Evolutionary conservation across 1,139 yeast genomes (phyloP), one percentile per base, ranked within the genome.

Genomic region (Ogataea hybrid): DNA sequence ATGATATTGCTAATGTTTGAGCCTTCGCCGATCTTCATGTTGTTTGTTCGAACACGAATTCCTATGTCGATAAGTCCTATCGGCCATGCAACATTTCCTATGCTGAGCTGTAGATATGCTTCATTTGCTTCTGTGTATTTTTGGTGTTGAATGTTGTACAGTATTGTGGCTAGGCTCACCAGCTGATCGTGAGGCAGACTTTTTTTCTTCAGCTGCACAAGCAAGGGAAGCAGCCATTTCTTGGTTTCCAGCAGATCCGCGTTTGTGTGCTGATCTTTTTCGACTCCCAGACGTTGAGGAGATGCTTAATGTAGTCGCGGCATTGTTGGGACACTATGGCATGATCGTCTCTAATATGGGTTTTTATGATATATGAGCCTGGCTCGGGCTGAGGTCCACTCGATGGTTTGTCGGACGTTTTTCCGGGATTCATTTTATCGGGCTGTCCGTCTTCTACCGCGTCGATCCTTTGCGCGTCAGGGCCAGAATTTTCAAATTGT

Each of bases 61-160:
- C 94, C 90, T 11, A 87, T 85, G 42, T 79, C 77, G 10, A 80
- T 70, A 9, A 88, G 86, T 28, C 96, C 96, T 49, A 88, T 84
- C 2, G 96, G 96, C 95, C 96, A 88, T 2, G 95, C 92, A 2
- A 85, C 88, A 52, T 86, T 86, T 1, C 96, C 96, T 25, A 88
- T 81, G 56, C 94, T 83, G 49, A 88, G 66, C 50, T 83, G 77
- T 71, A 86, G 69, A 58, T 88, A 88, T 28, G 81, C 71, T 53
- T 84, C 87, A 47, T 77, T 77, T 4, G 95, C 90, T 40, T 68
- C 68, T 29, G 67, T 63, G 53, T 62, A 81, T 28, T 82, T 71
- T 14, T 64, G 58, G 9, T 64, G 59, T 61, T 88, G 95, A 16
- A 85, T 41, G 53, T 82, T 72, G 55, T 74, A 71, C 6, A 83